Conservation (phyloP, 768 basidiomycete species). For the Trametes cubensis region DNA sequence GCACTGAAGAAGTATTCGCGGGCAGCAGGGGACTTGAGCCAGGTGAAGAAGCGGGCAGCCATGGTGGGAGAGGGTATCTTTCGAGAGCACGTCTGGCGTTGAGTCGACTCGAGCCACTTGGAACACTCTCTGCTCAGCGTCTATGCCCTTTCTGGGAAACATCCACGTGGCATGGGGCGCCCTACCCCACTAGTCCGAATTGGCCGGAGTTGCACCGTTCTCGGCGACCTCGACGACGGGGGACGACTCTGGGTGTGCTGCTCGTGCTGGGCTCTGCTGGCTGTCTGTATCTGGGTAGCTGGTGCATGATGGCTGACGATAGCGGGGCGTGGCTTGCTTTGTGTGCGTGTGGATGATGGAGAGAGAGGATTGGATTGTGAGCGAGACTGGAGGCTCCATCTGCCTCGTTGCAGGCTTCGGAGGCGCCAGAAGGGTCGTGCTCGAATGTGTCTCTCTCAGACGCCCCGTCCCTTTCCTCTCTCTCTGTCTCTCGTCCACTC, state of each 20-base stretch:
- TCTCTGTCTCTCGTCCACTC: neutral
- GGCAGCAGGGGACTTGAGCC: conserved; percentile 90
- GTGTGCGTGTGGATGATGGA: conserved; percentile 10
- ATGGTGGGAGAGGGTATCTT: conserved; percentile 44
- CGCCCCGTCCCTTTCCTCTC: neutral
- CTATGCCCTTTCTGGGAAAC: neutral
- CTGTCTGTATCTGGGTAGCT: neutral
- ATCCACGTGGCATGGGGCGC: conserved; percentile 3
- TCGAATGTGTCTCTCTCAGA: conserved; percentile 10
- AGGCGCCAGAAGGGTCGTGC: conserved; percentile 25
- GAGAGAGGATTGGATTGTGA: conserved; percentile 3
- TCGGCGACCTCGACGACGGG: neutral
- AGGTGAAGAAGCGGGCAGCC: conserved; percentile 85
- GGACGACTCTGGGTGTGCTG: neutral
- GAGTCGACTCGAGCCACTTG: neutral
- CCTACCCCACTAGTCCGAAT: neutral
- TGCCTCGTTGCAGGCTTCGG: conserved; percentile 35
- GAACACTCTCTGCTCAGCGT: neutral
- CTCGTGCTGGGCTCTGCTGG: neutral
- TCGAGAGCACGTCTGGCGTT: neutral
- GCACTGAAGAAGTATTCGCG: conserved; percentile 94
- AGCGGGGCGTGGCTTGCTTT: neutral
- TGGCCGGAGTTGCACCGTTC: neutral
- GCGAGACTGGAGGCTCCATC: conserved; percentile 17
- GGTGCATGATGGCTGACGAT: neutral